Percentiles rank a stretch among this genome's conserved stretches.
These are phyloP conservation scores for Exophiala calicioides DNA, from an alignment of 2,329 filamentous ascomycete species.

Conservation along the genomic window DNA sequence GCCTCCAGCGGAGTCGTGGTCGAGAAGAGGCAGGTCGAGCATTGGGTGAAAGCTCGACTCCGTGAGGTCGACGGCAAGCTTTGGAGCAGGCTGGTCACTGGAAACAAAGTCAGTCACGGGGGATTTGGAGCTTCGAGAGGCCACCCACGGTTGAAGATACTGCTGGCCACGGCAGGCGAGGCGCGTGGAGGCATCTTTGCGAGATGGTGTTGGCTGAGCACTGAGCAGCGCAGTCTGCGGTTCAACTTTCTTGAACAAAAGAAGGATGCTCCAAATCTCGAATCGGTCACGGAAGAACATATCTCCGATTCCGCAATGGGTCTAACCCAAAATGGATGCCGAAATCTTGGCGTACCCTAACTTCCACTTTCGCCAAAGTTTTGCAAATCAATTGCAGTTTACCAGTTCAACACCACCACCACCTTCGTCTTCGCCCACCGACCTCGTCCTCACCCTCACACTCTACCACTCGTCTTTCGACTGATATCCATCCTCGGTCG, in stretches of 20 bases:
- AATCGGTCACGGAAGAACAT: constrained; percentile 16
- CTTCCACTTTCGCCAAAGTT: constrained; percentile 7
- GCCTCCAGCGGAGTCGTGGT: constrained; percentile 50
- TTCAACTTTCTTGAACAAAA: constrained; percentile 7
- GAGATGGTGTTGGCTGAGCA: constrained; percentile 4
- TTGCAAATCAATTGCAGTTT: constrained; percentile 6
- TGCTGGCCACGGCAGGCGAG: constrained; percentile 15
- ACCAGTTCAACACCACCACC: constrained; percentile 36
- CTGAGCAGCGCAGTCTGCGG: constrained; percentile 12
- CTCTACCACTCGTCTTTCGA: constrained; percentile 48
- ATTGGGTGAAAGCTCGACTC: constrained; percentile 28
- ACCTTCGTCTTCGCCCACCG: constrained; percentile 35
- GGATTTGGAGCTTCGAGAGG: background rate
- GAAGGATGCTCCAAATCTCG: constrained; percentile 1
- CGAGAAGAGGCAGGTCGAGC: constrained; percentile 44
- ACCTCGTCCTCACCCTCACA: constrained; percentile 34
- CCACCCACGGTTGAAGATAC: constrained; percentile 27
- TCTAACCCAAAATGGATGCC: background rate
- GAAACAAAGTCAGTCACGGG: constrained; percentile 13
- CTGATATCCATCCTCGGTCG: constrained; percentile 53
- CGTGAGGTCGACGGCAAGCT: constrained; percentile 26
- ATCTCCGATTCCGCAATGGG: constrained; percentile 12
- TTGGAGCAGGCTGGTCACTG: constrained; percentile 29
- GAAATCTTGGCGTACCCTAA: constrained; percentile 17
- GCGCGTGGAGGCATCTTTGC: constrained; percentile 28